Evolutionary conservation across 192 early-diverging fungal species (phyloP).

Genomic region (Coemansia sp.): DNA sequence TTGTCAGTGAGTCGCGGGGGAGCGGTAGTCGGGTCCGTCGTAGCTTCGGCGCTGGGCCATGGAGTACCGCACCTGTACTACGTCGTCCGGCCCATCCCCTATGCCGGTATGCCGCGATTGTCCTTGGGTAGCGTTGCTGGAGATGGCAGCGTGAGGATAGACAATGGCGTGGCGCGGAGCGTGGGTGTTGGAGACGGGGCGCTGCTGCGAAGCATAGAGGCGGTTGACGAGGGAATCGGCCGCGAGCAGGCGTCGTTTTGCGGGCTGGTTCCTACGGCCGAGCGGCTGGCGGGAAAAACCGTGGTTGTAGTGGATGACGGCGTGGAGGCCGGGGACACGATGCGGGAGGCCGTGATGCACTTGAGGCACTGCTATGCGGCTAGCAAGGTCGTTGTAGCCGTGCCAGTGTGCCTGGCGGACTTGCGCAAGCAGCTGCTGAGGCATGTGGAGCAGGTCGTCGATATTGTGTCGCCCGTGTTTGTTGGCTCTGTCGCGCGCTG

Average conservation of each 20-base stretch:
- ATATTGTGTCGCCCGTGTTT: constrained; percentile 50
- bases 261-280: neutral
- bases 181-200: constrained; percentile 17
- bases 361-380: constrained; percentile 38
- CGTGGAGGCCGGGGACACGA: constrained; percentile 54
- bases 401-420: constrained; percentile 57
- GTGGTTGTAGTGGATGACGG: constrained; percentile 55
- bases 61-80: constrained; percentile 43
- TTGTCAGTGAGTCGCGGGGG: constrained; percentile 54
- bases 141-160: constrained; percentile 52
- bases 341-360: constrained; percentile 56
- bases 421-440: constrained; percentile 43
- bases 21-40: constrained; percentile 40
- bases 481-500: constrained; percentile 42
- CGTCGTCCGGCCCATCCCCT: constrained; percentile 39
- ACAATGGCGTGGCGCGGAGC: constrained; percentile 39
- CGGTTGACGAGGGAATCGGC: constrained; percentile 14
- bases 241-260: constrained; percentile 35
- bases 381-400: constrained; percentile 41
- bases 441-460: constrained; percentile 40
- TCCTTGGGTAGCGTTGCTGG: constrained; percentile 56
- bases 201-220: constrained; percentile 18
- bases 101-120: constrained; percentile 37
- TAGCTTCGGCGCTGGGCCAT: constrained; percentile 27
- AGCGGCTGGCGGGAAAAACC: constrained; percentile 24